Percentiles rank a stretch among this genome's conserved stretches.
Evolutionary conservation across 331 rosid species (phyloP).

Genomic region (Acacia concinna): DNA sequence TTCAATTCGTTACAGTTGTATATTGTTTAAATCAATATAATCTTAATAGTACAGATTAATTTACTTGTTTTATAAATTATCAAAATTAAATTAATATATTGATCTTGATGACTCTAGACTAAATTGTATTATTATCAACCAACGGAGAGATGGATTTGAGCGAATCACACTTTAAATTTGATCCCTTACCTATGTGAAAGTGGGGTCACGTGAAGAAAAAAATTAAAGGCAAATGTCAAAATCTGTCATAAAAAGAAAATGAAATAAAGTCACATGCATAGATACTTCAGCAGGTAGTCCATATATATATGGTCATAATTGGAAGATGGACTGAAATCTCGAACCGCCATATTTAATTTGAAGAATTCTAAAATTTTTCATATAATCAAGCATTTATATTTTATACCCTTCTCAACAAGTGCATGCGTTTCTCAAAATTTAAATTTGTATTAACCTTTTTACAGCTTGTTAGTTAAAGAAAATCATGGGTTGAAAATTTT

Average conservation of each 20-base stretch:
- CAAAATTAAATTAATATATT: no score
- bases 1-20: neutral
- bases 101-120: neutral
- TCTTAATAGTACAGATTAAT: neutral
- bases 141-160: neutral
- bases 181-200: neutral
- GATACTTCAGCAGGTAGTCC: slow-evolving; percentile 7
- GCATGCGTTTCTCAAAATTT: no score
- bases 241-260: slow-evolving; percentile 32
- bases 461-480: no score
- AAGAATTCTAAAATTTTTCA: no score
- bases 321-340: neutral
- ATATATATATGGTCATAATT: no score
- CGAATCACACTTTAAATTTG: neutral
- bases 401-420: no score
- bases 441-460: no score
- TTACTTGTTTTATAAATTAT: no score
- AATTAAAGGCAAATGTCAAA: slow-evolving; percentile 25
- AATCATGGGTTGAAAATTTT: no score
- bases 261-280: slow-evolving; percentile 47
- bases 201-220: neutral
- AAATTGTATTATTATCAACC: neutral
- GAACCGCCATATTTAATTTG: no score
- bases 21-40: no score
- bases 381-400: no score